Conservation (phyloP, 768 basidiomycete genomes). For the Clathrus columnatus region DNA sequence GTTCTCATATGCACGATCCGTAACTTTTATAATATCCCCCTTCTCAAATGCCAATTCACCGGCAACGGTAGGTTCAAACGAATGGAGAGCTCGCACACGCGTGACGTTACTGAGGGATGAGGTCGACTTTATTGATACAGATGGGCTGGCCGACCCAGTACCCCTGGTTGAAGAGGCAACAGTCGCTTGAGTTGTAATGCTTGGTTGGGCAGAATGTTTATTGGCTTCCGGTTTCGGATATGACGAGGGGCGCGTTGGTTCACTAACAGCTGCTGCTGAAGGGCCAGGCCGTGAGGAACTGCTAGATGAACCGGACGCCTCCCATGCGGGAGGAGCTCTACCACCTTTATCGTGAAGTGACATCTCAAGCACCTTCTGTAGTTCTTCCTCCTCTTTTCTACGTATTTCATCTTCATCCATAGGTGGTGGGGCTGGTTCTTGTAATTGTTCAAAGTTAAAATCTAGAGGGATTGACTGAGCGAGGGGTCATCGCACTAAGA, state of each 20-base stretch:
- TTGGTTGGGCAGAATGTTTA: not conserved
- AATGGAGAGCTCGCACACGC: conserved; percentile 81
- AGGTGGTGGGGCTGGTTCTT: conserved; percentile 53
- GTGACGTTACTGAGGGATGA: conserved; percentile 42
- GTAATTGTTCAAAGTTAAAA: conserved; percentile 48
- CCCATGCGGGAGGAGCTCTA: conserved; percentile 38
- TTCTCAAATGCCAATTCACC: conserved; percentile 89
- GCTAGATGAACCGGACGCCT: conserved; percentile 22
- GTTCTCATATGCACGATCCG: conserved; percentile 88
- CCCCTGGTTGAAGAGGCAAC: conserved; percentile 19
- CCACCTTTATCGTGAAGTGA: conserved; percentile 91
- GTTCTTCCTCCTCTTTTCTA: conserved; percentile 86
- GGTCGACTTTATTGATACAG: conserved; percentile 2
- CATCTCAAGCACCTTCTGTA: conserved; percentile 86
- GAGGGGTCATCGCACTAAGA: conserved; percentile 17
- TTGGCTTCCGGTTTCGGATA: conserved; percentile 5
- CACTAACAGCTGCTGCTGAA: not conserved
- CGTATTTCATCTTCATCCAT: conserved; percentile 71
- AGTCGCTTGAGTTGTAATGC: conserved; percentile 16
- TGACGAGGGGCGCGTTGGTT: not conserved
- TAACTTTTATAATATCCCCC: conserved; percentile 90
- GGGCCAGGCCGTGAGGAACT: conserved; percentile 3
- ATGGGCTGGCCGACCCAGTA: conserved; percentile 19
- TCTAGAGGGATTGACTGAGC: not conserved
- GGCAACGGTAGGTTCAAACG: conserved; percentile 78